phyloP scores from a whole-genome alignment of 31 red algal genomes.

The Endocladia muricata region DNA sequence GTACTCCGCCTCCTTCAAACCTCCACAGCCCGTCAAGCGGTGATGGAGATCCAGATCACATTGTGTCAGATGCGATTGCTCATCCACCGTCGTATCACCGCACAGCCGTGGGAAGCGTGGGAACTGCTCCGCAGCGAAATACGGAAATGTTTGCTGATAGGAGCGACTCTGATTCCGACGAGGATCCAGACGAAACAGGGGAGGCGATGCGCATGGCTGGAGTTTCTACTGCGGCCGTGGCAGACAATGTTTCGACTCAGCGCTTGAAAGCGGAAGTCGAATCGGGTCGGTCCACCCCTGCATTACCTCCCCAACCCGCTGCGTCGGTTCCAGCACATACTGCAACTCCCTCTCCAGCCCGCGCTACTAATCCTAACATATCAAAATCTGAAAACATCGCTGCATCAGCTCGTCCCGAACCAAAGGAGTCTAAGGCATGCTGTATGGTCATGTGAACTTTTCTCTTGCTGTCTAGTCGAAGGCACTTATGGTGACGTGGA shows the following conservation, averaged over 20 bases:
- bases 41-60: background rate
- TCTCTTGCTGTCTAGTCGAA: too few species aligned
- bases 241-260: too few species aligned
- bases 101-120: constrained; percentile 12
- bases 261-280: too few species aligned
- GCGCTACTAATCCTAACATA: background rate
- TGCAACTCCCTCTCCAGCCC: background rate
- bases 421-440: constrained; percentile 38
- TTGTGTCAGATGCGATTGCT: constrained; percentile 2
- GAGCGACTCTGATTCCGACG: constrained; percentile 58
- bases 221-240: too few species aligned
- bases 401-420: constrained; percentile 7
- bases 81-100: constrained; percentile 13
- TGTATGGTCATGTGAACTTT: constrained; percentile 58
- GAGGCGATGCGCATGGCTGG: too few species aligned
- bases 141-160: constrained; percentile 51
- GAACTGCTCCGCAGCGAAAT: background rate
- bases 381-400: background rate
- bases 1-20: background rate
- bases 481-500: too few species aligned
- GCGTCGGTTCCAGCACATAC: background rate
- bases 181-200: constrained; percentile 3
- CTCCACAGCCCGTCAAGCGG: background rate
- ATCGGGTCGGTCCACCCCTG: background rate
- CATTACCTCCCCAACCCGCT: too few species aligned